A percentile compares a stretch with the other conserved stretches of the same genome.
phyloP scores from a whole-genome alignment of 169 alveolate genomes.

The Plasmodium sp. region DNA sequence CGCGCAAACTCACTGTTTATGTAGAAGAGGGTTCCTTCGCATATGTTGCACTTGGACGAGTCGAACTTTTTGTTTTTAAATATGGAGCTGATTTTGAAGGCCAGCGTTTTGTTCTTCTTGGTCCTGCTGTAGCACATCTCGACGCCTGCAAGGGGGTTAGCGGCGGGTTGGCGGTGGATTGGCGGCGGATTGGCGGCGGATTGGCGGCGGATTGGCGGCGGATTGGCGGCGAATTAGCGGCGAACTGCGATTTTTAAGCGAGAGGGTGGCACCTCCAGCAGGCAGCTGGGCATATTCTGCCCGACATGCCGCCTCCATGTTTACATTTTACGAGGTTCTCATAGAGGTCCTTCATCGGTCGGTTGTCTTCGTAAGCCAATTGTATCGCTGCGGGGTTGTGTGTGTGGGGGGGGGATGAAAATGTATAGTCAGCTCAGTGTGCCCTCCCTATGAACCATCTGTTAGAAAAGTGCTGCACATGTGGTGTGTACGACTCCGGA shows the following conservation, averaged over 20 bases:
- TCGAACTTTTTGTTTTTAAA: background rate
- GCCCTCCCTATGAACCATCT: background rate
- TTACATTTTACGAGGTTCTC: slow-evolving; percentile 42
- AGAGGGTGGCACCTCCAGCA: background rate
- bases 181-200: background rate
- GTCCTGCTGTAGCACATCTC: slow-evolving; percentile 2
- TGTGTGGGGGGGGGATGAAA: background rate
- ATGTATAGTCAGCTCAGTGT: background rate
- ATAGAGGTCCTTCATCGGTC: background rate
- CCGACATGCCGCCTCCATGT: background rate
- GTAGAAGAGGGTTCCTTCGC: slow-evolving; percentile 55
- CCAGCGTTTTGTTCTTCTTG: background rate
- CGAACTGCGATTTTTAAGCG: background rate
- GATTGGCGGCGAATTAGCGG: background rate
- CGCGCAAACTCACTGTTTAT: slow-evolving; percentile 46
- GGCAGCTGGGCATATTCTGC: background rate
- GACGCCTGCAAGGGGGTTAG: slow-evolving; percentile 12
- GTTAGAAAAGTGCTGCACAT: background rate
- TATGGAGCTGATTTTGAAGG: background rate
- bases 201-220: too few species aligned
- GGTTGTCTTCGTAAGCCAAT: slow-evolving; percentile 19
- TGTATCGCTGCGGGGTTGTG: slow-evolving; percentile 24
- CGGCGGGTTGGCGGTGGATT: background rate
- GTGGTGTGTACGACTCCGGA: background rate
- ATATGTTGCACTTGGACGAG: slow-evolving; percentile 6